Percentiles rank a stretch among this genome's conserved stretches.
Conservation (phyloP, 495 filamentous ascomycete genomes). For the Chlorociboria aeruginascens region DNA sequence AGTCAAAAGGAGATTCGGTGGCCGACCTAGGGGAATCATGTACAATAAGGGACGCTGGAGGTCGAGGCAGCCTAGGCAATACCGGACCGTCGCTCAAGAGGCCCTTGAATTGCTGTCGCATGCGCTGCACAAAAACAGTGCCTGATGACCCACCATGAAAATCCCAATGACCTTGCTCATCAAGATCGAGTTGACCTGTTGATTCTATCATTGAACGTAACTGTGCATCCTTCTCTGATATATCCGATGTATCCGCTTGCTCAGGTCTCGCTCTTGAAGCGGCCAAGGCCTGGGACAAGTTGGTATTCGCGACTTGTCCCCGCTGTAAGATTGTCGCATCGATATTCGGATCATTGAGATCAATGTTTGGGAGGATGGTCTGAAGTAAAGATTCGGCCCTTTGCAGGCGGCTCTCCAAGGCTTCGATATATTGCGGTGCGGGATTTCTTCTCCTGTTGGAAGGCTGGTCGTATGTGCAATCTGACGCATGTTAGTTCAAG, state of each 20-base stretch:
- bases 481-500: conserved; percentile 30
- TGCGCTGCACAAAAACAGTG: conserved; percentile 67
- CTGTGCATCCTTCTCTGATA: conserved; percentile 51
- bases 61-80: conserved; percentile 26
- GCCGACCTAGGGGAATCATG: conserved; percentile 63
- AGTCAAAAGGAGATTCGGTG: conserved; percentile 47
- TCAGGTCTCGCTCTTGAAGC: background rate
- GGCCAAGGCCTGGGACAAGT: background rate
- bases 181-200: conserved; percentile 78
- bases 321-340: conserved; percentile 53
- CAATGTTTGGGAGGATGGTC: conserved; percentile 71
- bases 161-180: conserved; percentile 87
- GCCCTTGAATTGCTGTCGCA: conserved; percentile 80
- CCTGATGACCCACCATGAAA: conserved; percentile 93
- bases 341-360: conserved; percentile 71
- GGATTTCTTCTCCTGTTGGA: conserved; percentile 93
- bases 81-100: conserved; percentile 40
- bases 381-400: conserved; percentile 72
- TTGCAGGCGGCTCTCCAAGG: conserved; percentile 71
- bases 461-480: conserved; percentile 96
- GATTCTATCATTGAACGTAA: conserved; percentile 92
- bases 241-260: conserved; percentile 1
- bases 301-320: conserved; percentile 16
- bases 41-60: conserved; percentile 24
- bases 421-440: conserved; percentile 89